Evolutionary conservation across 805 yeast species (phyloP).

Genomic region (Myxozyma geophila): DNA sequence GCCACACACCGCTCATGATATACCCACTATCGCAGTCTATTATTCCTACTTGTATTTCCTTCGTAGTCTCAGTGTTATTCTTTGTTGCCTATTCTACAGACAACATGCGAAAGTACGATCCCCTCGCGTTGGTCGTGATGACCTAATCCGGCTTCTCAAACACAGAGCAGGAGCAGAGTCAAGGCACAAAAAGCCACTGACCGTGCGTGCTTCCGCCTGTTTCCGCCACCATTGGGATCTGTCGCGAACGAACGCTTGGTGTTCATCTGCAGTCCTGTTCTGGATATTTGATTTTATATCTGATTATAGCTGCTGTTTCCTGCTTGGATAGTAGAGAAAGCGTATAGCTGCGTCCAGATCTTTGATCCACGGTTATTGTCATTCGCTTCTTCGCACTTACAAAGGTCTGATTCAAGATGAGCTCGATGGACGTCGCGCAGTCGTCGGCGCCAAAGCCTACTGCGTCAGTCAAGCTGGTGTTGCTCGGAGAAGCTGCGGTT

Average conservation of each 20-base stretch:
- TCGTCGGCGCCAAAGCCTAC: slow-evolving; percentile 50
- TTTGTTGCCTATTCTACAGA: no score
- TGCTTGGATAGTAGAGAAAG: no score
- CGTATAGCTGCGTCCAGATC: no score
- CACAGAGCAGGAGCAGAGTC: not conserved
- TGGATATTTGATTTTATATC: not conserved
- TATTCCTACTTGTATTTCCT: not conserved
- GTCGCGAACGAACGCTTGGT: not conserved
- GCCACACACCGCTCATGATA: no score
- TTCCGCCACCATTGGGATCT: slow-evolving; percentile 1
- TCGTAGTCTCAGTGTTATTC: no score
- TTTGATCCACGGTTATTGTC: no score
- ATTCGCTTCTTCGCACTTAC: not conserved
- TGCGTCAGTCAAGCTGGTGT: slow-evolving; percentile 83
- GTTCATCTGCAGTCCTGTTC: not conserved
- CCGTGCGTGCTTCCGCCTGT: not conserved
- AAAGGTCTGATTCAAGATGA: slow-evolving; percentile 8
- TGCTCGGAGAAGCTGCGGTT: slow-evolving; percentile 96
- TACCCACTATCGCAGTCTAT: no score
- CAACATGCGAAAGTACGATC: no score
- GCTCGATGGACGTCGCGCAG: slow-evolving; percentile 28
- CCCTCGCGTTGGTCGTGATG: no score
- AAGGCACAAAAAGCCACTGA: not conserved
- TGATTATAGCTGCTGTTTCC: no score
- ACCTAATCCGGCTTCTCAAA: not conserved